Conservation (phyloP, 768 basidiomycete genomes). For the Leccinellum luteum region DNA sequence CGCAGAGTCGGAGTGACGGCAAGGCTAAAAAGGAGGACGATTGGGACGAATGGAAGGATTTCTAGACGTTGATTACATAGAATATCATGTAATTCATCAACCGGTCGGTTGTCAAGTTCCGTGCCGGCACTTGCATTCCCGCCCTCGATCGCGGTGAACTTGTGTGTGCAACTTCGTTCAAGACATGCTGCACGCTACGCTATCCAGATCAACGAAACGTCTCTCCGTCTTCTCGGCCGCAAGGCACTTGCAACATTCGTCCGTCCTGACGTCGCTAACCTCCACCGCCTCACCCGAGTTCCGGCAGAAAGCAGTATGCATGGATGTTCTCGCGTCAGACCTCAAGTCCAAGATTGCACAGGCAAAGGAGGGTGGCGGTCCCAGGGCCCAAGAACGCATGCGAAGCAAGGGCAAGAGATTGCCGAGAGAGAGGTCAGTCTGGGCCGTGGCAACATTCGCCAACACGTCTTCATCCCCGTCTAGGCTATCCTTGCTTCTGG, state of each 20-base stretch:
- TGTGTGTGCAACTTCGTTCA: neutral
- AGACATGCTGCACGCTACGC: conserved; percentile 21
- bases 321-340: conserved; percentile 68
- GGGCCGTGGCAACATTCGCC: neutral
- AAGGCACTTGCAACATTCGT: conserved; percentile 57
- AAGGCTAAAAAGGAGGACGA: conserved; percentile 45
- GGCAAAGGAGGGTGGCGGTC: conserved; percentile 70
- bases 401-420: conserved; percentile 75
- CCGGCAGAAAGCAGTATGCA: conserved; percentile 56
- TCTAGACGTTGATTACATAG: conserved; percentile 39
- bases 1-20: conserved; percentile 8
- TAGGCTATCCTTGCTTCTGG: conserved; percentile 73
- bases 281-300: conserved; percentile 75
- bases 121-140: conserved; percentile 13
- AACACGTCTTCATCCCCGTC: conserved; percentile 2
- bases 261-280: conserved; percentile 69
- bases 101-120: conserved; percentile 20
- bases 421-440: conserved; percentile 72
- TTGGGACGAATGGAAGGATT: conserved; percentile 84
- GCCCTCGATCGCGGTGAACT: neutral
- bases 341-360: conserved; percentile 56
- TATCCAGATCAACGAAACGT: conserved; percentile 11
- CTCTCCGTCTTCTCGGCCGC: conserved; percentile 4
- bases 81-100: neutral
- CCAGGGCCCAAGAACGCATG: conserved; percentile 74